Evolutionary conservation across 345 rosid genomes (phyloP).

Genomic region (Excoecaria cochinchinensis): DNA sequence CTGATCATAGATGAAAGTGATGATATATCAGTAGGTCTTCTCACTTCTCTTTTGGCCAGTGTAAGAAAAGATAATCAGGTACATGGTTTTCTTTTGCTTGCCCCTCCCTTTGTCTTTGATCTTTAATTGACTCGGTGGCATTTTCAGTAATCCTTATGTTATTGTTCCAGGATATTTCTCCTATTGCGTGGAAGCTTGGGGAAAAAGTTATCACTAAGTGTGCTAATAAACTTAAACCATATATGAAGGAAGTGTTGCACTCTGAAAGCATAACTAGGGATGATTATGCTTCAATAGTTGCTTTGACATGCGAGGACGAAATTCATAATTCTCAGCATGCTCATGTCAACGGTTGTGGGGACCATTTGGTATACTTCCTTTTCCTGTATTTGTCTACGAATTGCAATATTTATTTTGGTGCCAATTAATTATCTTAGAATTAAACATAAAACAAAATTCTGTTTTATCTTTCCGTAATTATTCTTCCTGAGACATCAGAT

Average conservation of each 20-base stretch:
- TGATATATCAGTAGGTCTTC: conserved; percentile 48
- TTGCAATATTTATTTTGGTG: conserved; percentile 11
- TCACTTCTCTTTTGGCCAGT: conserved; percentile 56
- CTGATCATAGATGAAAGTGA: conserved; percentile 65
- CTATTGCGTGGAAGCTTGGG: conserved; percentile 51
- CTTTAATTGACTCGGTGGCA: conserved; percentile 2
- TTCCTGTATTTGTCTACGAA: not conserved
- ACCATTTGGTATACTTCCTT: conserved; percentile 48
- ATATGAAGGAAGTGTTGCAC: conserved; percentile 51
- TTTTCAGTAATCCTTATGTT: conserved; percentile 2
- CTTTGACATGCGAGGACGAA: conserved; percentile 45
- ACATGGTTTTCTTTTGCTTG: conserved; percentile 10
- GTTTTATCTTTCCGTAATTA: not conserved
- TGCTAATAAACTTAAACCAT: conserved; percentile 53
- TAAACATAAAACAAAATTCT: not conserved
- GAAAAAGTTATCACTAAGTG: conserved; percentile 58
- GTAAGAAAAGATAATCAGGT: conserved; percentile 68
- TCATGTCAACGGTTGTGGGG: conserved; percentile 27
- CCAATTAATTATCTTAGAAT: not conserved
- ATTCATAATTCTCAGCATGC: conserved; percentile 19
- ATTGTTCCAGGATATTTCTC: conserved; percentile 45
- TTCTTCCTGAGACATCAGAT: not conserved
- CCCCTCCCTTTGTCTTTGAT: not conserved
- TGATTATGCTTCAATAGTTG: conserved; percentile 56
- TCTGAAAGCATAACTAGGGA: conserved; percentile 43